Percentiles rank a stretch among this genome's conserved stretches.
phyloP scores from a whole-genome alignment of 2,329 filamentous ascomycete species.

The Talaromyces pinophilus region DNA sequence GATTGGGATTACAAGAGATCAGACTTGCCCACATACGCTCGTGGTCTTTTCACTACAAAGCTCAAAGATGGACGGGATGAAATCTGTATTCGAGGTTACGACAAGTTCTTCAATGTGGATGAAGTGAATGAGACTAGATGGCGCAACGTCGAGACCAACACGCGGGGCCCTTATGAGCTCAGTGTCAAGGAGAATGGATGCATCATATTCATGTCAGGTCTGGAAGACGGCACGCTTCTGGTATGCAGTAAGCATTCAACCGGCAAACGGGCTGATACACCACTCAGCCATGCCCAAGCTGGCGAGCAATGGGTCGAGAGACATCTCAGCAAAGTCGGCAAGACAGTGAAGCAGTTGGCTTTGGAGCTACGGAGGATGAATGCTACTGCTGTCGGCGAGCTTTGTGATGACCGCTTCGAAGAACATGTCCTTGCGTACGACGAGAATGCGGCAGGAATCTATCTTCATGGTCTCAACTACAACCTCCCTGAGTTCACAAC shows the following conservation, averaged over 20 bases:
- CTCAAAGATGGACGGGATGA: conserved; percentile 66
- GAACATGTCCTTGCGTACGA: conserved; percentile 93
- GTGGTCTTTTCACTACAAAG: conserved; percentile 87
- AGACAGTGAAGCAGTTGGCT: conserved; percentile 76
- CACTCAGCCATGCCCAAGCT: conserved; percentile 77
- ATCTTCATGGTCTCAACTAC: conserved; percentile 93
- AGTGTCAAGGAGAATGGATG: conserved; percentile 99
- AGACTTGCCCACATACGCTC: conserved; percentile 85
- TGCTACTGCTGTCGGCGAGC: conserved; percentile 89
- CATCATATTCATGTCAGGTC: conserved; percentile 93
- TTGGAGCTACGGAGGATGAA: conserved; percentile 75
- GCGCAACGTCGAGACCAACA: conserved; percentile 73
- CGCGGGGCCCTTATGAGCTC: conserved; percentile 86
- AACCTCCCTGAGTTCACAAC: conserved; percentile 92
- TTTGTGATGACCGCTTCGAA: conserved; percentile 95
- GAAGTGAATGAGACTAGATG: conserved; percentile 83
- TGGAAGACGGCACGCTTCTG: conserved; percentile 83
- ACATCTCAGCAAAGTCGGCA: conserved; percentile 76
- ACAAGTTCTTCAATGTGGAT: conserved; percentile 96
- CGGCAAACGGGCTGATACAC: conserved; percentile 69
- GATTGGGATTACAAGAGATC: conserved; percentile 95
- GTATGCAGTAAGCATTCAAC: conserved; percentile 99
- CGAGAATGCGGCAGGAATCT: conserved; percentile 80
- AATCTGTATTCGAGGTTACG: conserved; percentile 87
- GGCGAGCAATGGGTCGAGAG: conserved; percentile 80